phyloP scores from a whole-genome alignment of 305 asterid genomes.

The Fraxinus angustifolia region DNA sequence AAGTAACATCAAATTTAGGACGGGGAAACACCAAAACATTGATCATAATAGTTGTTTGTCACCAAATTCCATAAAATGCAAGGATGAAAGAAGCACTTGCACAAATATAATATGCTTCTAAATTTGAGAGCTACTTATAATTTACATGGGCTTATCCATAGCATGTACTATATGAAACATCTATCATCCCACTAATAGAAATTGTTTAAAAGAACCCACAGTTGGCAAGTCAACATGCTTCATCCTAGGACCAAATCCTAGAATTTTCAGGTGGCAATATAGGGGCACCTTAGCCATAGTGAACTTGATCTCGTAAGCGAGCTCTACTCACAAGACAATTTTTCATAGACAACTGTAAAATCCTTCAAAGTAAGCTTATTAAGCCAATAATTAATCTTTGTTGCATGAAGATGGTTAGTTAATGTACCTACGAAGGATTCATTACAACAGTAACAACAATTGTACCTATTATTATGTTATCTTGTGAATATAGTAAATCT shows the following conservation, averaged over 20 bases:
- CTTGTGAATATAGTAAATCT: not conserved
- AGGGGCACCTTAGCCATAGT: not conserved
- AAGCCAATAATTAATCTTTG: not conserved
- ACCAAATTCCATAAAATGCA: constrained; percentile 9
- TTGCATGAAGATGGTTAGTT: not conserved
- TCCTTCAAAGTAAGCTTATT: not conserved
- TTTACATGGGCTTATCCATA: not conserved
- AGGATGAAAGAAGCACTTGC: not conserved
- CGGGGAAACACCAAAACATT: not conserved
- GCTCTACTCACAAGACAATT: not conserved
- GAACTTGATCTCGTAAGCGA: not conserved
- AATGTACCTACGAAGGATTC: not conserved
- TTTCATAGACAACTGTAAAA: not conserved
- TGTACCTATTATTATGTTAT: not conserved
- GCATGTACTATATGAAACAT: not conserved
- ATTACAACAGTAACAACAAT: not conserved
- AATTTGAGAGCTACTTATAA: not conserved
- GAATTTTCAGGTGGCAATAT: not conserved
- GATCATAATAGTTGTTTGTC: not conserved
- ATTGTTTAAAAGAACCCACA: not conserved
- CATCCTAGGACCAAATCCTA: not conserved
- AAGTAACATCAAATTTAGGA: not conserved
- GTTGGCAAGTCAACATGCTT: not conserved
- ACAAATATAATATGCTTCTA: not conserved
- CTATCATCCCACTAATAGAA: not conserved